Evolutionary conservation across 139 green algal genomes (phyloP).

Genomic region (Tetratostichococcus sp.): DNA sequence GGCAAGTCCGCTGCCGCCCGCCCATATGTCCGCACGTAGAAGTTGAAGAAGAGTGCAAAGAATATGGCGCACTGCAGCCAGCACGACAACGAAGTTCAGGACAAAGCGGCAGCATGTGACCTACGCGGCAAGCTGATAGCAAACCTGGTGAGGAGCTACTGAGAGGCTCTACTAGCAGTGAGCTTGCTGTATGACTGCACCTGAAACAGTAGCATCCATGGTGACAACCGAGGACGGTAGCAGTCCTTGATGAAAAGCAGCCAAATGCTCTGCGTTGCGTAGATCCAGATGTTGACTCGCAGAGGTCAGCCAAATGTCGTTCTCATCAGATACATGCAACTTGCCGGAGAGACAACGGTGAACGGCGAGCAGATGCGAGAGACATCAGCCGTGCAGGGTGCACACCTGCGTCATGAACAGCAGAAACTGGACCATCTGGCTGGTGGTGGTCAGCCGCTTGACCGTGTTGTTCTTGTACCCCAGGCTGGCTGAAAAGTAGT

Average conservation of each 20-base stretch:
- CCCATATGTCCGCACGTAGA: constrained; percentile 8
- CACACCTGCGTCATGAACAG: constrained; percentile 1
- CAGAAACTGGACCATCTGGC: constrained; percentile 8
- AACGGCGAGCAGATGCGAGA: too few relatives aligned
- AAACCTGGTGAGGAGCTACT: too few relatives aligned
- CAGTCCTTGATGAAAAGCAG: constrained; percentile 35
- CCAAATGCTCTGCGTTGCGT: constrained; percentile 7
- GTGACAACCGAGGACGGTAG: constrained; percentile 31
- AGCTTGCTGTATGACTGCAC: too few relatives aligned
- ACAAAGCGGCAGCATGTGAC: too few relatives aligned
- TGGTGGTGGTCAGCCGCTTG: constrained; percentile 1
- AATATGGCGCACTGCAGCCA: constrained; percentile 26
- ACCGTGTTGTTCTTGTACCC: background rate
- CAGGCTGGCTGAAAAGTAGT: constrained; percentile 2
- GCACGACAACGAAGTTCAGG: too few relatives aligned
- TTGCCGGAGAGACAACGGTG: too few relatives aligned
- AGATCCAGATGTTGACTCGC: too few relatives aligned
- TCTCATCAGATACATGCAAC: too few relatives aligned
- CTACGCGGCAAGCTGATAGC: too few relatives aligned
- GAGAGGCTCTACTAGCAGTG: too few relatives aligned
- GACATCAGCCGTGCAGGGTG: too few relatives aligned
- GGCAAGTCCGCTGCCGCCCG: background rate
- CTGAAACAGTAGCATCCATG: constrained; percentile 30
- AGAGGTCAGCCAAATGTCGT: too few relatives aligned
- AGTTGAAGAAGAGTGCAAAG: constrained; percentile 35